Evolutionary conservation across 2,329 filamentous ascomycete species (phyloP).

Genomic region (Acrocalymma vagum): DNA sequence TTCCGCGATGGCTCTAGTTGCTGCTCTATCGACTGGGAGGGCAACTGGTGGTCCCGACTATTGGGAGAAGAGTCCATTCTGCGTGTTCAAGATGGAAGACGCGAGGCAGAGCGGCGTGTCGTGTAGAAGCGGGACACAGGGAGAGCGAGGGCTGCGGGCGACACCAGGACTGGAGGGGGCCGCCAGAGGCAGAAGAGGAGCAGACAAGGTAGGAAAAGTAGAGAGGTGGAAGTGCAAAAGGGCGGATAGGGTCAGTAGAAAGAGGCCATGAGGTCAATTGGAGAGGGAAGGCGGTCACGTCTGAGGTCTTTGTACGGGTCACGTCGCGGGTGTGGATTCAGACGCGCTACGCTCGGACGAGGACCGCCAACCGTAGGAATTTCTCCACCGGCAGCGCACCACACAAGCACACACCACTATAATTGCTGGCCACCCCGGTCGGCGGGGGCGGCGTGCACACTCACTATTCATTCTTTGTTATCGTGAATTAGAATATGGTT

Average conservation of each 20-base stretch:
- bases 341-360: constrained; percentile 29
- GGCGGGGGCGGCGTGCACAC: no score
- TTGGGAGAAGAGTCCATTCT: constrained; percentile 43
- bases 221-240: constrained; percentile 21
- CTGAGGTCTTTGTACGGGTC: constrained; percentile 26
- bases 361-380: constrained; percentile 26
- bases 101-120: constrained; percentile 40
- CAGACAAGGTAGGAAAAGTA: constrained; percentile 22
- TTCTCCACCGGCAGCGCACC: constrained; percentile 13
- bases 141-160: constrained; percentile 34
- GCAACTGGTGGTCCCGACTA: constrained; percentile 35
- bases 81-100: constrained; percentile 29
- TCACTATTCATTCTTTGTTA: no score
- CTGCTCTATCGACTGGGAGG: constrained; percentile 32
- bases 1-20: constrained; percentile 59
- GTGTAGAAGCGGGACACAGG: constrained; percentile 23
- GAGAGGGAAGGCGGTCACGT: constrained; percentile 32
- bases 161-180: constrained; percentile 27
- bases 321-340: constrained; percentile 24
- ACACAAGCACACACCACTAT: no score
- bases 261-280: constrained; percentile 47
- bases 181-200: constrained; percentile 28
- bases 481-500: no score
- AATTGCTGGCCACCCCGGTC: no score
- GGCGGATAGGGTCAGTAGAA: constrained; percentile 34